These are phyloP conservation scores for Bipolaris bicolor DNA, from an alignment of 2,329 filamentous ascomycete genomes.

Conservation along the genomic window DNA sequence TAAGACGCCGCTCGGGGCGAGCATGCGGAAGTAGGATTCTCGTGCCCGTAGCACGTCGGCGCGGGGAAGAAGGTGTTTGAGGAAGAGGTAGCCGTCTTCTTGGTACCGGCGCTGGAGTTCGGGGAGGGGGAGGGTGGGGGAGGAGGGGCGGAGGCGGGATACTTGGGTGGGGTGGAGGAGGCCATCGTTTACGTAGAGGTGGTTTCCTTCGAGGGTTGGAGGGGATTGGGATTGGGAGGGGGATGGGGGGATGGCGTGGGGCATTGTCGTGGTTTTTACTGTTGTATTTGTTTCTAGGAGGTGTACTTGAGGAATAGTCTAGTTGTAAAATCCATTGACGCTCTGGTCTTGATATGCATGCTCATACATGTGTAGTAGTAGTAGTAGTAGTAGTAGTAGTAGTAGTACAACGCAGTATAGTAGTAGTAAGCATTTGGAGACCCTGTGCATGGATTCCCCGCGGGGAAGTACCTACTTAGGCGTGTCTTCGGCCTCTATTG, in stretches of 20 bases:
- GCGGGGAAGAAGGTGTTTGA: constrained; percentile 62
- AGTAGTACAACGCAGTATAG: too few species aligned
- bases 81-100: constrained; percentile 61
- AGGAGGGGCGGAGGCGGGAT: constrained; percentile 52
- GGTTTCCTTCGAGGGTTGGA: constrained; percentile 34
- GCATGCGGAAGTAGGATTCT: constrained; percentile 59
- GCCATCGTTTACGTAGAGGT: constrained; percentile 55
- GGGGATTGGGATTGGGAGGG: not conserved
- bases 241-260: constrained; percentile 37
- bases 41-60: constrained; percentile 60
- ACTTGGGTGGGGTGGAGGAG: constrained; percentile 55
- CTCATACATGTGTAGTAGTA: too few species aligned
- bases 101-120: constrained; percentile 56
- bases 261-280: constrained; percentile 31
- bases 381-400: too few species aligned
- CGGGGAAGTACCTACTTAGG: not conserved
- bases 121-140: constrained; percentile 54
- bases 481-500: not conserved
- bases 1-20: constrained; percentile 63
- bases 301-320: not conserved
- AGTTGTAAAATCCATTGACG: not conserved
- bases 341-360: not conserved
- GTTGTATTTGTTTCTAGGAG: not conserved
- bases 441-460: not conserved
- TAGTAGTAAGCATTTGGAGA: not conserved